Conservation (phyloP, 2,329 filamentous ascomycete genomes). For the Paradendryphiella salina region DNA sequence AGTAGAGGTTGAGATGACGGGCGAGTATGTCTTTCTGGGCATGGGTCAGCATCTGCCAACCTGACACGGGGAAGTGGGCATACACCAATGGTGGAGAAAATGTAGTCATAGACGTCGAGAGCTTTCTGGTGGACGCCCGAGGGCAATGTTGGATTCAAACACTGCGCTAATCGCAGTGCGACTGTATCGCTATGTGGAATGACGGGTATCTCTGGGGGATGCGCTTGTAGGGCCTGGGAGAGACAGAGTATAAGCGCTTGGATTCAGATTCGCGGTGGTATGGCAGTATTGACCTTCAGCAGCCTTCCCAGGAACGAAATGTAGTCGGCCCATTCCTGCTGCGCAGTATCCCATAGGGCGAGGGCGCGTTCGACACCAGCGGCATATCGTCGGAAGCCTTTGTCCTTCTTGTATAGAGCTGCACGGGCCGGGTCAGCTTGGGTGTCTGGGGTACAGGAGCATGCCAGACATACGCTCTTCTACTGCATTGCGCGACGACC, state of each 20-base stretch:
- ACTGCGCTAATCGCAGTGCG: conserved; percentile 91
- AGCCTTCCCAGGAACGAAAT: conserved; percentile 93
- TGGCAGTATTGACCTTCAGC: conserved; percentile 67
- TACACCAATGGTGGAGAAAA: conserved; percentile 83
- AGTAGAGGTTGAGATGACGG: conserved; percentile 80
- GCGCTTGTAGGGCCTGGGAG: conserved; percentile 79
- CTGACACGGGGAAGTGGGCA: conserved; percentile 22
- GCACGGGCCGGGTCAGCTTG: conserved; percentile 28
- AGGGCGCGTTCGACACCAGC: conserved; percentile 84
- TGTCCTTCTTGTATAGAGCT: conserved; percentile 66
- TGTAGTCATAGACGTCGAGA: conserved; percentile 86
- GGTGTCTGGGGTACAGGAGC: too few species aligned
- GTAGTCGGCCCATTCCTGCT: conserved; percentile 99
- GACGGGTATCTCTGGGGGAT: conserved; percentile 69
- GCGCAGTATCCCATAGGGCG: conserved; percentile 83
- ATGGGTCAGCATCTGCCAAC: conserved; percentile 28
- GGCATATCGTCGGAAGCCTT: conserved; percentile 83
- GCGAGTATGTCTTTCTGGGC: conserved; percentile 70
- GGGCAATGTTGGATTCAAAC: conserved; percentile 86
- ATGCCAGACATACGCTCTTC: conserved; percentile 68
- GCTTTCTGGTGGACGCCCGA: conserved; percentile 98
- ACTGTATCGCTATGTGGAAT: conserved; percentile 83
- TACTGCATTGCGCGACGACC: conserved; percentile 76
- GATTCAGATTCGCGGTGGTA: conserved; percentile 12
- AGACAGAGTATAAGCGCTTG: conserved; percentile 30